Percentiles rank a stretch among this genome's conserved stretches.
Evolutionary conservation across 768 basidiomycete species (phyloP).

Genomic region (Sutorius australiensis): DNA sequence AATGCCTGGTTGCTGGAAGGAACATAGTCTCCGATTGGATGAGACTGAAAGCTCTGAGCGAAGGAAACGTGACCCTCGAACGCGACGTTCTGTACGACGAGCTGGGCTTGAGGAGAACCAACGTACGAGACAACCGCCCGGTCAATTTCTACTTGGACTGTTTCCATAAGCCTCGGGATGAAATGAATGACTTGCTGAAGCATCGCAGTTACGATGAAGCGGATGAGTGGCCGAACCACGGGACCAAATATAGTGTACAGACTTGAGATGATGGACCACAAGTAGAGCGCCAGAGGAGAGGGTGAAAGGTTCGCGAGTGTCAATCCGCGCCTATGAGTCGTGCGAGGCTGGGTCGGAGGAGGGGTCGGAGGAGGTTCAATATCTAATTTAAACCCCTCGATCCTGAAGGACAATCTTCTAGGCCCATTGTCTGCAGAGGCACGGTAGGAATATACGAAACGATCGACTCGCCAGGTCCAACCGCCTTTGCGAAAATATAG

Average conservation of each 20-base stretch:
- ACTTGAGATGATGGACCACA: slow-evolving; percentile 31
- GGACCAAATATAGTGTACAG: slow-evolving; percentile 53
- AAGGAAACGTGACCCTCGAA: slow-evolving; percentile 56
- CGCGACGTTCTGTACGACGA: slow-evolving; percentile 48
- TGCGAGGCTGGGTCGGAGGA: slow-evolving; percentile 14
- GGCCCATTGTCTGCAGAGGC: slow-evolving; percentile 43
- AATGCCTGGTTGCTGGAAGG: slow-evolving; percentile 14
- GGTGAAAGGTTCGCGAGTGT: slow-evolving; percentile 39
- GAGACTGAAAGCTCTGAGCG: slow-evolving; percentile 41
- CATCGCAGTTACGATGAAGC: slow-evolving; percentile 48
- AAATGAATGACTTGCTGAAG: slow-evolving; percentile 59
- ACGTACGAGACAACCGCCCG: slow-evolving; percentile 49
- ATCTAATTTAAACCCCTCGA: slow-evolving; percentile 59
- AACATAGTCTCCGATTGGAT: slow-evolving; percentile 9
- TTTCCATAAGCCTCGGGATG: slow-evolving; percentile 65
- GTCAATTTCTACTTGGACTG: slow-evolving; percentile 64
- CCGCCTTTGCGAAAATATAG: slow-evolving; percentile 59
- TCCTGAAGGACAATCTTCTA: slow-evolving; percentile 56
- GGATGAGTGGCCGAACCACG: slow-evolving; percentile 56
- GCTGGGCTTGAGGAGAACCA: slow-evolving; percentile 47
- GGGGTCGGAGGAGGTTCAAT: slow-evolving; percentile 29
- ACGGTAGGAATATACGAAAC: slow-evolving; percentile 58
- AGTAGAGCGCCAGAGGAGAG: slow-evolving; percentile 33
- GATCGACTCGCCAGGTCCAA: slow-evolving; percentile 59
- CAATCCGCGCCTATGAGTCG: slow-evolving; percentile 38